Base-by-base conservation (phyloP, 352 stramenopile genomes). In the Phytophthora hybrid region DNA sequence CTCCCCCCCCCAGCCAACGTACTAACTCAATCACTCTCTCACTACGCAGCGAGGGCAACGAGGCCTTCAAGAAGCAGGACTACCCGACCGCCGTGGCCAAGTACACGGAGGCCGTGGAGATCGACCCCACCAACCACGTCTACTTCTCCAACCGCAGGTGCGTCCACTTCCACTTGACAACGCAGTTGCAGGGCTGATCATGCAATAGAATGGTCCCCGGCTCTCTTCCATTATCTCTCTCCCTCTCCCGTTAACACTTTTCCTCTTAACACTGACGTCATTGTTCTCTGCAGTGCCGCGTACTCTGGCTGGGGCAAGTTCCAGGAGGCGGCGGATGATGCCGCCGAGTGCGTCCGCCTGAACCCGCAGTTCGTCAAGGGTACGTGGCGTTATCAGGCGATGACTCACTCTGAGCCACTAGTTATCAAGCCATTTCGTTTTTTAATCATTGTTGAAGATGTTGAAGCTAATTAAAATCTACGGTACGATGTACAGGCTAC, bases 321-420 rank as follows among this genome's bases (percentile, higher is more conserved):
- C 68, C 66, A 89, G 57, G 87, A 98, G 65, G 97, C 97, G 58
- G 93, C 86, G 10, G 80, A 90, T 6, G 95, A 98, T 59, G 91
- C 85, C 31, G 88, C 89, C 37, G 81, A 92, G 56, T 99, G 97
- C 75, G 96, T 98, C 59, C 80, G 92, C 59, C 64, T 98, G 7
- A 97, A 99, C 73, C 91, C 93, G 13, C 83, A 91, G 63, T 99
- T 99, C 68, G 93, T 99, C 69, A 99, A 99, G 77, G 96, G 78
- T 82, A 61, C 49, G 66, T 62, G 26, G 18, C 39, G 37, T 58
- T 63, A 67, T 63, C 37, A 59, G 13, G 14, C 34, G 37, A 7
- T 46, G 11, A 46, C 37, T 46, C 11, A 46, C 41, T 46, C 19
- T 8, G 39, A 53, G 39, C 53, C 52, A 63, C 19, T 63, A 46